phyloP scores from a whole-genome alignment of 2,329 filamentous ascomycete genomes.

The Apiospora saccharicola region DNA sequence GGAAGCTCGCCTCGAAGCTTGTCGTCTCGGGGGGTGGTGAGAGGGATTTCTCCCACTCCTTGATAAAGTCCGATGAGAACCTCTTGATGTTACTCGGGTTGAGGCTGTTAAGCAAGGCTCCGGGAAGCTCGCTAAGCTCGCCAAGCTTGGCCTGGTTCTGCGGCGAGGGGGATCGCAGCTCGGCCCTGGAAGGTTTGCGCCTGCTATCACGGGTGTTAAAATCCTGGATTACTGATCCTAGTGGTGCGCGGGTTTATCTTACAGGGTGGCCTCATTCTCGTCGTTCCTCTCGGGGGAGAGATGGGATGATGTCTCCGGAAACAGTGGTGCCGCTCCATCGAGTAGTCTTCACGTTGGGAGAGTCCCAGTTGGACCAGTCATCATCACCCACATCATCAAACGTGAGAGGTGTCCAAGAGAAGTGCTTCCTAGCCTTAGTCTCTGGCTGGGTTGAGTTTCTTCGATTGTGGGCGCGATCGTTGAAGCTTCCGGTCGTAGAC shows the following conservation, averaged over 20 bases:
- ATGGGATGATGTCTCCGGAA: constrained; percentile 53
- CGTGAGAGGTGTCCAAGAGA: constrained; percentile 66
- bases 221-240: constrained; percentile 24
- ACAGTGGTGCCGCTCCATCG: constrained; percentile 71
- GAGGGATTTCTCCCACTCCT: constrained; percentile 87
- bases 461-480: constrained; percentile 39
- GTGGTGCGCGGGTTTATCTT: constrained; percentile 45
- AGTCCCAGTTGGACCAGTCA: constrained; percentile 72
- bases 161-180: constrained; percentile 37
- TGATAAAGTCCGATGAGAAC: constrained; percentile 86
- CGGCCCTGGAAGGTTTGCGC: constrained; percentile 39
- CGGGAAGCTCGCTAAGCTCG: constrained; percentile 65
- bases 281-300: constrained; percentile 57
- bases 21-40: constrained; percentile 53
- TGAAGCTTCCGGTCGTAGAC: constrained; percentile 40
- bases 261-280: constrained; percentile 56
- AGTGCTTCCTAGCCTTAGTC: constrained; percentile 58
- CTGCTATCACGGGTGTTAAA: constrained; percentile 42
- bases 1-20: constrained; percentile 22
- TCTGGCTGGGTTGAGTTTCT: constrained; percentile 43
- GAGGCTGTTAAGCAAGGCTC: constrained; percentile 75
- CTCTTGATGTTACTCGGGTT: constrained; percentile 80
- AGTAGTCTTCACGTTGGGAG: constrained; percentile 60
- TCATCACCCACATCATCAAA: constrained; percentile 66
- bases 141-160: constrained; percentile 42